A percentile compares a stretch with the other conserved stretches of the same genome.
Evolutionary conservation across 2,329 filamentous ascomycete genomes (phyloP).

Genomic region (Calonectria hongkongensis): DNA sequence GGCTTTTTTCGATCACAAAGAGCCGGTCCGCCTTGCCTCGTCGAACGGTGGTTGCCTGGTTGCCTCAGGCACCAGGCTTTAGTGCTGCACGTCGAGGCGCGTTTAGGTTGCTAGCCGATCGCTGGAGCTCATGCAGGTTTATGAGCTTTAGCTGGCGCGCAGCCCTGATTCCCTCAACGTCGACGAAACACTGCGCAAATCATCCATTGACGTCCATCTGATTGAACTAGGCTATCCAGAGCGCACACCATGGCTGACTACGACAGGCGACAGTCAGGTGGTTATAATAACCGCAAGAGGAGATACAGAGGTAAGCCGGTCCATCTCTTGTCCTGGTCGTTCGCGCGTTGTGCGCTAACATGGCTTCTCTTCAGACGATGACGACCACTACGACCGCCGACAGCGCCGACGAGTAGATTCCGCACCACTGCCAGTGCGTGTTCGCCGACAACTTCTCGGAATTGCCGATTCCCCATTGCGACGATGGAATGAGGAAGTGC

Average conservation of each 20-base stretch:
- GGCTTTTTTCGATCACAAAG: not conserved
- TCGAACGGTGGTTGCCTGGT: not conserved
- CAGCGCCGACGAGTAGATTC: constrained; percentile 84
- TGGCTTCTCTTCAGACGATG: constrained; percentile 70
- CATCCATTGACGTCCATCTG: constrained; percentile 41
- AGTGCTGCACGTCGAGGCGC: constrained; percentile 31
- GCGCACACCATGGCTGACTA: constrained; percentile 70
- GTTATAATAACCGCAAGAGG: constrained; percentile 82
- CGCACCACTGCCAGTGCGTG: constrained; percentile 78
- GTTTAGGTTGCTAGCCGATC: constrained; percentile 33
- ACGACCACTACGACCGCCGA: constrained; percentile 85
- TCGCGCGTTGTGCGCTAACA: constrained; percentile 46
- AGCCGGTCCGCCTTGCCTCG: not conserved
- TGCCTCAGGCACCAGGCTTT: constrained; percentile 49
- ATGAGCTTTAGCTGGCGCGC: constrained; percentile 48
- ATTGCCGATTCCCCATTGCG: constrained; percentile 89
- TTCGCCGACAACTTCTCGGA: constrained; percentile 86
- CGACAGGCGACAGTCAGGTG: constrained; percentile 72
- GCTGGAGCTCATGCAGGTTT: constrained; percentile 47
- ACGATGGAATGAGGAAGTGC: constrained; percentile 86
- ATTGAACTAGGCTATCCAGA: constrained; percentile 34
- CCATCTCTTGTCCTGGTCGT: constrained; percentile 25
- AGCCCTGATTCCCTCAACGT: constrained; percentile 30
- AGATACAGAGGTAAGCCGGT: constrained; percentile 81
- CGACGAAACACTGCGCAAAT: constrained; percentile 21